phyloP scores from a whole-genome alignment of 2,329 filamentous ascomycete genomes.

The Massarina eburnea region DNA sequence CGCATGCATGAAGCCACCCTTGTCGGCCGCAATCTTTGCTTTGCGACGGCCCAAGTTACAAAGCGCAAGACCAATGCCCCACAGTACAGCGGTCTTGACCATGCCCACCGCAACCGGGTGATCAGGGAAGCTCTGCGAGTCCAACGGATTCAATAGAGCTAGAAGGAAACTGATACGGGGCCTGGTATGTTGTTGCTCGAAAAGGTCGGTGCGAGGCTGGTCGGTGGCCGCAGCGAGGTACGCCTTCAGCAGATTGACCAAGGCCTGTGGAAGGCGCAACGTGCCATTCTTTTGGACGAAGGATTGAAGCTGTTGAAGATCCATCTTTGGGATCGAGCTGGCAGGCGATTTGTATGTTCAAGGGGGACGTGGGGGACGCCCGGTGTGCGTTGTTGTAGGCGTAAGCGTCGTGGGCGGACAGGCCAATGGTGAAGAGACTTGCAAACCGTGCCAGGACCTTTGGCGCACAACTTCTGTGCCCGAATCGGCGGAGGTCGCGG shows the following conservation, averaged over 20 bases:
- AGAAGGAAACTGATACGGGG: constrained; percentile 21
- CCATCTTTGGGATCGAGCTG: constrained; percentile 36
- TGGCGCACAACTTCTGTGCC: constrained; percentile 34
- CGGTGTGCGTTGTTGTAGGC: constrained; percentile 21
- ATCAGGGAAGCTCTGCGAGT: constrained; percentile 16
- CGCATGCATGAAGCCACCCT: constrained; percentile 20
- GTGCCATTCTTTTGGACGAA: constrained; percentile 30
- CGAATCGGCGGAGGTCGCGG: constrained; percentile 27
- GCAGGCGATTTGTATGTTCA: constrained; percentile 40
- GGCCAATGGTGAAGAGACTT: constrained; percentile 35
- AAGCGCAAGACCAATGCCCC: constrained; percentile 40
- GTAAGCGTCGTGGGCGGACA: constrained; percentile 9
- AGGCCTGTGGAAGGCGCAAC: constrained; percentile 41
- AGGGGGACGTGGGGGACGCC: constrained; percentile 26
- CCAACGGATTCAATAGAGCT: constrained; percentile 26
- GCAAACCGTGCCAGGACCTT: constrained; percentile 32
- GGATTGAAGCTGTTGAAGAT: constrained; percentile 38
- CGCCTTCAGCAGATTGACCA: constrained; percentile 34
- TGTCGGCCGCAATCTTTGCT: constrained; percentile 15
- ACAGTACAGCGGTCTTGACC: constrained; percentile 40
- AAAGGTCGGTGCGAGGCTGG: constrained; percentile 21
- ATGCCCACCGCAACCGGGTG: constrained; percentile 39
- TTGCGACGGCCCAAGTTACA: constrained; percentile 34
- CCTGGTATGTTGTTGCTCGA: constrained; percentile 33
- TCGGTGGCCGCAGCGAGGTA: constrained; percentile 27